Evolutionary conservation across 495 filamentous ascomycete genomes (phyloP), one percentile per base, ranked within the genome.

Genomic region (Hypoxylon rickii): DNA sequence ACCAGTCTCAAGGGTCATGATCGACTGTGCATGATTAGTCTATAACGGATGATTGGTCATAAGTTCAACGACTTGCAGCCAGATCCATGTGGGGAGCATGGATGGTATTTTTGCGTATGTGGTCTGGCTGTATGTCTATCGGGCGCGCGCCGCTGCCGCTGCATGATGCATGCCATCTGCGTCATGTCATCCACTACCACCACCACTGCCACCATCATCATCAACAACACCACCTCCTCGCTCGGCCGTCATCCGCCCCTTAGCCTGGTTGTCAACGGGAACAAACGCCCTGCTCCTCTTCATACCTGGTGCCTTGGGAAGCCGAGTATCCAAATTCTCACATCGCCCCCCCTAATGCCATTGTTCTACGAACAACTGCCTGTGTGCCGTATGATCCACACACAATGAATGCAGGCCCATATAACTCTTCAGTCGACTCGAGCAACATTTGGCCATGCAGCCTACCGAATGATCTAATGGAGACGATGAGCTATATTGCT

Each of bases 111-210:
- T 40, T 40, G 51, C 10, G 10, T 29, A 29, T 29, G 24, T 29
- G 24, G 24, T 37, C 53, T 55, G 40, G 39, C 32, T 50, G 58
- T 51, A 43, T 55, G 51, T 64, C 49, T 59, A 53, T 54, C 60
- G 60, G 56, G 62, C 54, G 49, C 60, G 60, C 60, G 60, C 60
- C 60, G 60, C 54, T 55, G 58, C 56, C 46, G 52, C 47, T 71
- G 66, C 69, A 72, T 72, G 55, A 67, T 65, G 69, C 59, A 66
- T 64, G 43, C 45, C 42, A 63, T 63, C 65, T 63, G 63, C 67
- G 42, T 64, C 62, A 70, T 55, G 57, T 63, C 46, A 44, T 59
- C 33, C 40, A 38, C 44, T 48, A 33, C 43, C 43, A 46, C 45
- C 49, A n/a, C 33, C 15, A 36, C 44, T 60, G 19, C 47, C 41